Percentiles rank a stretch among this genome's conserved stretches.
phyloP scores from a whole-genome alignment of 1,139 yeast genomes.

The Casaregolazyma suthepensis region DNA sequence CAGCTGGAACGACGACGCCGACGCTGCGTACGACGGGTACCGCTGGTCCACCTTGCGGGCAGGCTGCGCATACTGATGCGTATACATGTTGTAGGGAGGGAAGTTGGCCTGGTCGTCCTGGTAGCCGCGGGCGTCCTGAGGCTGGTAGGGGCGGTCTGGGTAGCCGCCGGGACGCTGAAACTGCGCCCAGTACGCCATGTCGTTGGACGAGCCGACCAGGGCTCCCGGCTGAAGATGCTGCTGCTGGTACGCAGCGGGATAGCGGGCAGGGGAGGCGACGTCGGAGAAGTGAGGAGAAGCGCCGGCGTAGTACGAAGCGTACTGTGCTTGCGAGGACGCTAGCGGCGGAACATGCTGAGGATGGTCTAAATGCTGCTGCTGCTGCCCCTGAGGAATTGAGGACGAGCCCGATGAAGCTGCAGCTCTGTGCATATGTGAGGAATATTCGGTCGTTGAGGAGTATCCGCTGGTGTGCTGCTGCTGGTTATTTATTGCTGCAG shows the following conservation, averaged over 20 bases:
- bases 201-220: neutral
- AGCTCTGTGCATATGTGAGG: neutral
- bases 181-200: neutral
- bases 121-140: neutral
- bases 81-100: neutral
- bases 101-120: neutral
- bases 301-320: neutral
- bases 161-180: neutral
- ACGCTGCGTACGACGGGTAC: neutral
- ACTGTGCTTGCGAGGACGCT: neutral
- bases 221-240: neutral
- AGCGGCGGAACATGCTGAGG: constrained; percentile 12
- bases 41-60: neutral
- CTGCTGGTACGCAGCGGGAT: neutral
- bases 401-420: neutral
- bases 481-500: neutral
- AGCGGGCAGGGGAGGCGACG: neutral
- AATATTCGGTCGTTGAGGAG: neutral
- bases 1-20: neutral
- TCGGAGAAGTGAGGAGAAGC: neutral
- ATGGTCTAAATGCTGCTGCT: constrained; percentile 18
- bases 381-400: constrained; percentile 14
- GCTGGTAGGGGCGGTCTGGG: neutral
- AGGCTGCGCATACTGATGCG: neutral
- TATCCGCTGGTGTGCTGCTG: neutral